These are phyloP conservation scores for Elsinoe arachidis DNA, from an alignment of 2,329 filamentous ascomycete species.

Conservation along the genomic window DNA sequence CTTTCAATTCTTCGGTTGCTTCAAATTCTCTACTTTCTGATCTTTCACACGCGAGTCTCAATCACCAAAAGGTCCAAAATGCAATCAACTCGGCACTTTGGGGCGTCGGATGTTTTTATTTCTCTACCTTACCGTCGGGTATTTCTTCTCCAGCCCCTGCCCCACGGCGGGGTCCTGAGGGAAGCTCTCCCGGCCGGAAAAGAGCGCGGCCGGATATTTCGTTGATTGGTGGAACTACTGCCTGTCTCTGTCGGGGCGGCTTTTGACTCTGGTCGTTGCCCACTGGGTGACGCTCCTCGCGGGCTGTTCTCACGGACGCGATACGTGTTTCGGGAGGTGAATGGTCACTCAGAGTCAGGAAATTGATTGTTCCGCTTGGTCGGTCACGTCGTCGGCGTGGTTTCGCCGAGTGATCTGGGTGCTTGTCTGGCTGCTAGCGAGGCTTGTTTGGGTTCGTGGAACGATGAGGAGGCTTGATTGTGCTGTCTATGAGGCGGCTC, in stretches of 20 bases:
- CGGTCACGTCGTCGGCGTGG: neutral
- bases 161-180: conserved; percentile 6
- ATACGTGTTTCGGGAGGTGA: no score
- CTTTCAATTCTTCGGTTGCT: neutral
- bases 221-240: conserved; percentile 5
- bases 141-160: neutral
- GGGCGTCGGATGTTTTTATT: neutral
- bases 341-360: neutral
- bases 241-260: neutral
- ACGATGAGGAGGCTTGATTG: neutral
- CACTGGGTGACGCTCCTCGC: neutral
- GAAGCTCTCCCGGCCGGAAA: neutral
- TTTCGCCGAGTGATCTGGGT: neutral
- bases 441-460: conserved; percentile 6
- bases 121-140: neutral
- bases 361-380: conserved; percentile 10
- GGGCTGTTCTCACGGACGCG: no score
- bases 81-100: no score
- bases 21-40: neutral
- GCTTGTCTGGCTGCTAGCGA: conserved; percentile 1
- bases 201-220: neutral
- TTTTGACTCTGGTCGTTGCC: neutral
- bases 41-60: no score
- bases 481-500: no score
- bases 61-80: no score